Conservation (phyloP, 2,329 filamentous ascomycete genomes). For the Aureobasidium uvarum region DNA sequence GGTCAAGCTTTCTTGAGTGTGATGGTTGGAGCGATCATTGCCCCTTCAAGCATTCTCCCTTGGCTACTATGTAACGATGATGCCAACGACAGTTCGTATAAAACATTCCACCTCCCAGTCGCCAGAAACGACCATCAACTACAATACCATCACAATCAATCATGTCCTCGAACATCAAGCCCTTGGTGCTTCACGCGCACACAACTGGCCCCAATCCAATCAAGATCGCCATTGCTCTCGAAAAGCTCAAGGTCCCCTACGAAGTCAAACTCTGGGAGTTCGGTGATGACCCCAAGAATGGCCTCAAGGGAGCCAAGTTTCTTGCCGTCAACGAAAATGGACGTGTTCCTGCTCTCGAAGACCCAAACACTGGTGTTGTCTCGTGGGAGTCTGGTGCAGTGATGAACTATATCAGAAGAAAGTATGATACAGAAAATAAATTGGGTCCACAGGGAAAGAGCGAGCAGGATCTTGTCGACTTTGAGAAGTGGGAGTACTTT, state of each 20-base stretch:
- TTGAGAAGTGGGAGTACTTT: conserved; percentile 50
- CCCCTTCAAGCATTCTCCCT: neutral
- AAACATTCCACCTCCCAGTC: too few relatives aligned
- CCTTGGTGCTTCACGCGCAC: conserved; percentile 45
- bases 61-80: conserved; percentile 10
- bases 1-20: neutral
- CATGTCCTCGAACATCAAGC: conserved; percentile 37
- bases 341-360: conserved; percentile 45
- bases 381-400: conserved; percentile 55
- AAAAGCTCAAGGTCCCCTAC: conserved; percentile 45
- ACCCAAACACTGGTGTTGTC: conserved; percentile 48
- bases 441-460: conserved; percentile 39
- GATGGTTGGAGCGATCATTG: neutral
- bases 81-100: neutral
- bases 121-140: neutral
- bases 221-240: conserved; percentile 47
- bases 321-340: conserved; percentile 49
- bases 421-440: conserved; percentile 45
- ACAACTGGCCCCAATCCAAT: conserved; percentile 45
- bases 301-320: conserved; percentile 43
- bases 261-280: conserved; percentile 46
- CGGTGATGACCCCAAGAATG: conserved; percentile 39
- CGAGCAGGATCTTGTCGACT: conserved; percentile 46
- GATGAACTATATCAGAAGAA: conserved; percentile 48
- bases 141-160: neutral